phyloP scores from a whole-genome alignment of 2,329 filamentous ascomycete genomes.

The Drechslerella coelobrocha region DNA sequence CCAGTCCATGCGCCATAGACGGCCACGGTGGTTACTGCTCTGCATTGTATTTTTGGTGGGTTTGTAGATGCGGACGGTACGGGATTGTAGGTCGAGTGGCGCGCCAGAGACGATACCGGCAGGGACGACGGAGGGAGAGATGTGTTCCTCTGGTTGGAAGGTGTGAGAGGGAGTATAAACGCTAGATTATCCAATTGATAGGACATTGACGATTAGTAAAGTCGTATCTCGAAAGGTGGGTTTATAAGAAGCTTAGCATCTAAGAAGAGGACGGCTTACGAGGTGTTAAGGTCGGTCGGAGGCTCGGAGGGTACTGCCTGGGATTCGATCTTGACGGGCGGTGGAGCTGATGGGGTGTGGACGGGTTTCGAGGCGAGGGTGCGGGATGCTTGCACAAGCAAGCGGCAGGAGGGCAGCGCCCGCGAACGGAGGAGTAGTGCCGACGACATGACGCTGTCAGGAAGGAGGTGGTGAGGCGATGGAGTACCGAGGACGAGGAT shows the following conservation, averaged over 20 bases:
- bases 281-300: conserved; percentile 34
- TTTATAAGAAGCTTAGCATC: background rate
- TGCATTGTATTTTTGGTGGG: conserved; percentile 94
- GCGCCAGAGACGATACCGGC: conserved; percentile 90
- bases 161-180: conserved; percentile 90
- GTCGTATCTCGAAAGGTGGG: background rate
- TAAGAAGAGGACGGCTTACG: conserved; percentile 8
- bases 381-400: conserved; percentile 27
- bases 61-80: conserved; percentile 93
- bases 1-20: conserved; percentile 98
- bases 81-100: conserved; percentile 89
- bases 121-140: conserved; percentile 64
- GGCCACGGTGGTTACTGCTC: conserved; percentile 83
- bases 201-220: conserved; percentile 23
- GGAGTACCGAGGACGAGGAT: background rate
- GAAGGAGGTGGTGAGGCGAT: background rate
- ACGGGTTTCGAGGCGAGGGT: conserved; percentile 30
- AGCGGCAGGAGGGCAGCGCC: conserved; percentile 24
- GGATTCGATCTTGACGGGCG: conserved; percentile 25
- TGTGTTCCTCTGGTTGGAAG: conserved; percentile 81
- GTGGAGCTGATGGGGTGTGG: conserved; percentile 39
- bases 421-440: conserved; percentile 28
- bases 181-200: conserved; percentile 62
- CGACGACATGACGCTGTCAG: conserved; percentile 30
- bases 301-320: conserved; percentile 29